phyloP scores from a whole-genome alignment of 306 rosid genomes.

The Medicago truncatula region DNA sequence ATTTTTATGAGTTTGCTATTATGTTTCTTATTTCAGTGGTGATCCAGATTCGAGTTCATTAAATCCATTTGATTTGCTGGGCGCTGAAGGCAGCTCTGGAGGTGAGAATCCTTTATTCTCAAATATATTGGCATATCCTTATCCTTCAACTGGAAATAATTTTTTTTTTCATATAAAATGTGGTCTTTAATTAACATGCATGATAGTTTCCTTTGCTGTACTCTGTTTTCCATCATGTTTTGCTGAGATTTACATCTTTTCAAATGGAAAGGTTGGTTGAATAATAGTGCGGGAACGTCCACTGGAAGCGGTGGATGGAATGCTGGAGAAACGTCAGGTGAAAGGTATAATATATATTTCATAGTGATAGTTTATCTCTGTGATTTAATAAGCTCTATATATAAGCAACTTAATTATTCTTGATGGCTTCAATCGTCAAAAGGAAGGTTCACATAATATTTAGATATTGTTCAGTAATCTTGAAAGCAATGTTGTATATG shows the following conservation, averaged over 20 bases:
- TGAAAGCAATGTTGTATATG: conserved; percentile 4
- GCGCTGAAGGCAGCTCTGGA: conserved; percentile 68
- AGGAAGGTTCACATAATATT: conserved; percentile 10
- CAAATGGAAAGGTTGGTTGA: conserved; percentile 69
- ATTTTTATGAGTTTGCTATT: conserved; percentile 32
- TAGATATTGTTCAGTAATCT: conserved; percentile 18
- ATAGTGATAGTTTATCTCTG: conserved; percentile 22
- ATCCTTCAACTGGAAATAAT: not conserved
- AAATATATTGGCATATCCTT: conserved; percentile 10
- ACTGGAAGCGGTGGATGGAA: conserved; percentile 65
- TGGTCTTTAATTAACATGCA: conserved; percentile 3
- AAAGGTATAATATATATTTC: conserved; percentile 54
- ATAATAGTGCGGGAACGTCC: conserved; percentile 72
- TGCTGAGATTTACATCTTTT: conserved; percentile 40
- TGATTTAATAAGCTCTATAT: conserved; percentile 7
- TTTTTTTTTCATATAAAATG: not conserved
- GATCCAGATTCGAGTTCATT: conserved; percentile 65
- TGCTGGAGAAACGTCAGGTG: conserved; percentile 54
- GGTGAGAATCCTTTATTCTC: conserved; percentile 59
- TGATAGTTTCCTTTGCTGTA: conserved; percentile 12
- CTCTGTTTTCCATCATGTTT: conserved; percentile 29
- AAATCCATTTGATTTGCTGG: conserved; percentile 77
- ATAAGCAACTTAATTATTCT: conserved; percentile 11
- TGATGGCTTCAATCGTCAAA: not conserved
- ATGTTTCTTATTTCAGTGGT: conserved; percentile 52